phyloP scores from a whole-genome alignment of 2,329 filamentous ascomycete species.

The Calonectria montana region DNA sequence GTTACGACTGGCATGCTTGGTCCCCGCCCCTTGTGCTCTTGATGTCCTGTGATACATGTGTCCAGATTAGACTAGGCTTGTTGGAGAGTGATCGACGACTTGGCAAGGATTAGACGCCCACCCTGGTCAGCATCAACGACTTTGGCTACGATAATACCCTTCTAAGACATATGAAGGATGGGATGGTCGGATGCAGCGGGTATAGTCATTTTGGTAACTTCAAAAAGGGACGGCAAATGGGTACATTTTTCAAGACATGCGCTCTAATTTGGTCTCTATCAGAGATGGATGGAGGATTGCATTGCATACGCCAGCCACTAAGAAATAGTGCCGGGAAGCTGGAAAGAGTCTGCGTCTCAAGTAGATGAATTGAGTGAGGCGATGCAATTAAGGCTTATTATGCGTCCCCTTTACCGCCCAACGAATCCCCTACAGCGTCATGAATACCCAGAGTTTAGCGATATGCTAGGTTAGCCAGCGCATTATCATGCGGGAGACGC shows the following conservation, averaged over 20 bases:
- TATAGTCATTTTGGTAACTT: constrained; percentile 2
- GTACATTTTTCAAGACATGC: neutral
- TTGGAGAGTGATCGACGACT: neutral
- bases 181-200: neutral
- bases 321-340: neutral
- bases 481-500: constrained; percentile 23
- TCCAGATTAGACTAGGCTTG: neutral
- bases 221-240: neutral
- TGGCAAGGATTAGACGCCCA: neutral
- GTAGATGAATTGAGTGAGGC: constrained; percentile 19
- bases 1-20: constrained; percentile 44
- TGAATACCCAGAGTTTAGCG: neutral
- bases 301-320: neutral
- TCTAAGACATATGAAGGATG: neutral
- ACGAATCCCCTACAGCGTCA: neutral
- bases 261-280: neutral
- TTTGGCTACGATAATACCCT: neutral
- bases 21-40: constrained; percentile 26
- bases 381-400: constrained; percentile 15
- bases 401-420: neutral
- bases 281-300: neutral
- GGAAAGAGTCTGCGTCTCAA: constrained; percentile 19
- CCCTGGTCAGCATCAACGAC: neutral
- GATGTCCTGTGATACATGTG: constrained; percentile 18
- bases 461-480: neutral